Base-by-base conservation (phyloP, 495 filamentous ascomycete genomes). In the Parathielavia hyrcaniae region DNA sequence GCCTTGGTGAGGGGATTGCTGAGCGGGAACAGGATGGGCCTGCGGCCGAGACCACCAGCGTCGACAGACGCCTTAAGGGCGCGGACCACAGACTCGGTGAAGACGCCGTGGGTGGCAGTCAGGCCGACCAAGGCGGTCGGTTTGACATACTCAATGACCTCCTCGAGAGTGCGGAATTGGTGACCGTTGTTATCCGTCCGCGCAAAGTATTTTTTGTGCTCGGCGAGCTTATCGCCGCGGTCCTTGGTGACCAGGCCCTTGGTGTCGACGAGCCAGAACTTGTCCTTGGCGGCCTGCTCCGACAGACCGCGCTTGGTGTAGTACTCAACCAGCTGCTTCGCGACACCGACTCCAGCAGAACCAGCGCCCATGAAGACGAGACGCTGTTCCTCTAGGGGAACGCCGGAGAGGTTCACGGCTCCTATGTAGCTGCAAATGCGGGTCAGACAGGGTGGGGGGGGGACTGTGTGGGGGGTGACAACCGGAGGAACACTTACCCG, bases 141-240 rank as follows among this genome's bases (percentile, higher is more conserved):
- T 76, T 90, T 85, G 62, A 97, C 91, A 66, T 91, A 86, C 67
- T 96, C 90, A 54, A 97, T 87, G 47, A 97, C 88, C 64, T 95
- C 87, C 64, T 91, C 88, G 2, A 98, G 83, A n/a, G 82, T 86
- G 74, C 85, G 85, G 82, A 86, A 88, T 74, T 98, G 93, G 67
- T 86, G 79, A 67, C 91, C 91, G n/a, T 84, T 76, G 78, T 98
- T 97, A 73, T 97, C 91, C 48, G 80, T 77, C 48, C 93, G 90
- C 44, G 91, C 88, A 67, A 98, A 98, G 83, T 95, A 96, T 71
- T 95, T 82, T 77, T 98, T 98, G 84, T 98, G 93, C 62, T 96
- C 89, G 49, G 91, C 90, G 34, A 98, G 82, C 69, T 86, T 88
- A 75, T 97, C 93, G 36, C 92, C 92, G 32, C 93, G 90, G 75